Percentiles rank a stretch among this genome's conserved stretches.
phyloP scores from a whole-genome alignment of 768 basidiomycete genomes.

The Lyophyllum shimeji region DNA sequence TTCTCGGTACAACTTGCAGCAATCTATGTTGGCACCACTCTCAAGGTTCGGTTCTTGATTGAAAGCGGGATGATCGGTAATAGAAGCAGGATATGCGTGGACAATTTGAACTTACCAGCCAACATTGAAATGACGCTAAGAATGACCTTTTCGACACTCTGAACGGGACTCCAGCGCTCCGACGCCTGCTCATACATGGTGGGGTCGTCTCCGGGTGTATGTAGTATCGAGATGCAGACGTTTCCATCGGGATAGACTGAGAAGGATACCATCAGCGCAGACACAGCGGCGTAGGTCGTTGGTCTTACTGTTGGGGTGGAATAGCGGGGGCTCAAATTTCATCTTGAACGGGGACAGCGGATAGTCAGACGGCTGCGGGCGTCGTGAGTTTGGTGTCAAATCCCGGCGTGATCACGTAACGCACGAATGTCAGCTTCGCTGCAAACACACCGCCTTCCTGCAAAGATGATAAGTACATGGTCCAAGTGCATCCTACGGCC shows the following conservation, averaged over 20 bases:
- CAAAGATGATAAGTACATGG: not conserved
- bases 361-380: conserved; percentile 82
- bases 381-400: conserved; percentile 2
- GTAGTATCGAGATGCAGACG: conserved; percentile 97
- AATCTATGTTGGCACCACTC: conserved; percentile 95
- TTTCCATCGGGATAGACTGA: conserved; percentile 94
- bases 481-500: not conserved
- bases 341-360: conserved; percentile 99
- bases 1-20: conserved; percentile 95
- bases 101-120: conserved; percentile 58
- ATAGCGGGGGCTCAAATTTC: conserved; percentile 95
- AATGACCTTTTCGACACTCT: conserved; percentile 96
- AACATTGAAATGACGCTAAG: conserved; percentile 97
- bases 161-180: conserved; percentile 98
- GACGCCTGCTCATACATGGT: conserved; percentile 94
- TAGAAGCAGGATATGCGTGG: conserved; percentile 9
- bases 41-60: conserved; percentile 90
- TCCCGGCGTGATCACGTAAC: conserved; percentile 28
- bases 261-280: conserved; percentile 9
- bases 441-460: conserved; percentile 95
- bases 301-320: conserved; percentile 93
- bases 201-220: conserved; percentile 90
- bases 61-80: conserved; percentile 18
- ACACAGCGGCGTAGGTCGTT: not conserved
- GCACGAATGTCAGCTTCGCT: conserved; percentile 88